Evolutionary conservation across 2,329 filamentous ascomycete species (phyloP), one percentile per base, ranked within the genome.

Genomic region (Paecilomyces dactylethromorphus): DNA sequence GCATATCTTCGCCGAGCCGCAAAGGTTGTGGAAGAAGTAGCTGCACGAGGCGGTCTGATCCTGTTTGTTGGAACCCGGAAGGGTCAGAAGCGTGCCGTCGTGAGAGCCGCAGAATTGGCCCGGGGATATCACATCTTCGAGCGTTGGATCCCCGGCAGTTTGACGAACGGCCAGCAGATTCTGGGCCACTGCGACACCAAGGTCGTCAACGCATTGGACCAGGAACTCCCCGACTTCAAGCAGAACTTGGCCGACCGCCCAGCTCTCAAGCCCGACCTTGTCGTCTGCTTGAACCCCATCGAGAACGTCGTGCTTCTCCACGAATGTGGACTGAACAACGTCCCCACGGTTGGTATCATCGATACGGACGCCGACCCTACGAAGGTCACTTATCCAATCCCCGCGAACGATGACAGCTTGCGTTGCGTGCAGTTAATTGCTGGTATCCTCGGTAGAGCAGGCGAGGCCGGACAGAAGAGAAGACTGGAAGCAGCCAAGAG

Each of bases 381-480:
- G 0, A 93, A 90, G 85, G 92, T 97, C 55, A 97, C 94, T 3
- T 99, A 99, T 72, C 90, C 90, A 13, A 97, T 99, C 66, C 94
- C 94, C 1, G 91, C 91, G 55, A 99, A 99, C 74, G 94, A 99
- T 71, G 94, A 99, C 81, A 96, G 92, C 84, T 76, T 96, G 65
- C 88, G 94, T 61, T 87, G 88, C 64, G 84, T 92, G 55, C 85
- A 88, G 66, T 82, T 97, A 61, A 90, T 99, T 66, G 89, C 87
- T 3, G 92, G 92, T 56, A 87, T 94, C 1, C 81, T 99, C 39
- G 93, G 92, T 49, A 84, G 89, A 56, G 94, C 94, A 0, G 94
- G 90, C 10, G 81, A 96, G 77, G 80, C 84, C 56, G 94, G 94
- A 39, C 87, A 92, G 69, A 75, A 80, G 66, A 82, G 84, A 60